Conservation (phyloP, 1,139 yeast genomes). For the Taphrina communis region DNA sequence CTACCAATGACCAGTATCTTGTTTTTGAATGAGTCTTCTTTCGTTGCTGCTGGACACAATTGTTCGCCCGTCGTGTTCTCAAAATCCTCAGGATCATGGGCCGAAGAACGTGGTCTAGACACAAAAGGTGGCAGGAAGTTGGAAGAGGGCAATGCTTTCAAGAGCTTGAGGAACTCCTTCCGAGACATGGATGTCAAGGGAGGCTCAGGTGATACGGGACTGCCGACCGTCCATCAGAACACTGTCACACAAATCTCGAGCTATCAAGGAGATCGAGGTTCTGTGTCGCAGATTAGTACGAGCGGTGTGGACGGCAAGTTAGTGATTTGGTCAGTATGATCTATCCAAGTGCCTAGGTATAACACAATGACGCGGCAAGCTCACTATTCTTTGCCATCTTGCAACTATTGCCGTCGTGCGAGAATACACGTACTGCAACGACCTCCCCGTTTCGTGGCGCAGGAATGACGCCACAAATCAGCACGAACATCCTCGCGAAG, state of each 20-base stretch:
- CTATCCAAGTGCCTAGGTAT: background rate
- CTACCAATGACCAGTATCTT: constrained; percentile 81
- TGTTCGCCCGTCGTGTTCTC: constrained; percentile 86
- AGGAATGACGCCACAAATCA: background rate
- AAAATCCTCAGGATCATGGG: constrained; percentile 75
- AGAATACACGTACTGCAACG: no score
- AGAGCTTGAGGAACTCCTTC: constrained; percentile 91
- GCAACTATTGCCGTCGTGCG: no score
- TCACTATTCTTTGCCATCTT: no score
- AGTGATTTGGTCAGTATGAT: constrained; percentile 38
- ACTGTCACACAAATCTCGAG: constrained; percentile 58
- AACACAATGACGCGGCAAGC: no score
- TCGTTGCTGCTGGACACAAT: constrained; percentile 90
- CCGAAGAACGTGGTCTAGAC: constrained; percentile 41
- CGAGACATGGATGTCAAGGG: constrained; percentile 87
- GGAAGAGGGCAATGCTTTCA: constrained; percentile 63
- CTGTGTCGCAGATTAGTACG: constrained; percentile 38
- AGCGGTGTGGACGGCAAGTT: constrained; percentile 43
- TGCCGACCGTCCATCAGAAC: constrained; percentile 87
- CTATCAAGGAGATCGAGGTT: constrained; percentile 28
- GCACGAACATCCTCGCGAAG: no score
- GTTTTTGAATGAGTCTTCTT: constrained; percentile 68
- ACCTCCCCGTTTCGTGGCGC: background rate
- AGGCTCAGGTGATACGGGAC: constrained; percentile 55
- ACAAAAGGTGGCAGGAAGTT: constrained; percentile 50